Evolutionary conservation across 371 early-diverging fungal genomes (phyloP), one percentile per base, ranked within the genome.

Genomic region (Rhizopus arrhizus): DNA sequence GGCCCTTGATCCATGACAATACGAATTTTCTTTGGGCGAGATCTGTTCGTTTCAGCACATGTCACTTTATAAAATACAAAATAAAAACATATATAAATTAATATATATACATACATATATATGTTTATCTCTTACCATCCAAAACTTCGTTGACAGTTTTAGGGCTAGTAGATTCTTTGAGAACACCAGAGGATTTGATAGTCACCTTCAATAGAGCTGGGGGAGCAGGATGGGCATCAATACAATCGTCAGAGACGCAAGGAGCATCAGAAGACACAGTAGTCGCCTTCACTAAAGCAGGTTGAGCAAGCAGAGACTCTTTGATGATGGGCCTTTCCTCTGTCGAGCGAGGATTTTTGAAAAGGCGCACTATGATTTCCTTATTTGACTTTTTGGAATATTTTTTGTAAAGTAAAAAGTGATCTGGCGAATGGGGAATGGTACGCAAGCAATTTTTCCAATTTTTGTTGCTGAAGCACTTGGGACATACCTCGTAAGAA

Each of bases 401-500:
- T n/a, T 66, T 68, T 13, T 35, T 33, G 0, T 79, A 58, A 2
- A 74, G 68, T 5, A 82, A 35, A 62, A 85, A 75, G 51, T 82
- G 83, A 11, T 47, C 36, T 36, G 56, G 57, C 2, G 56, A 47
- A 53, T 83, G 83, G 6, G 0, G 5, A 12, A 62, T 50, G 1
- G 31, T 12, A 43, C 58, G 56, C 7, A 59, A 58, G 53, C 73
- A 74, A 13, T 47, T 41, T 47, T 29, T 32, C 22, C 36, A 61
- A 53, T 52, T 63, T 42, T 13, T 55, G 43, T 57, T 73, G 61
- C 29, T 16, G 51, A 63, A 78, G 58, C 91, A 91, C 4, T 55
- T 63, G 4, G 66, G 13, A 56, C 91, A 91, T 4, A 86, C 5
- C 40, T 88, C 89, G 4, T 55, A n/a, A 7, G 74, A 81, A 45